These are phyloP conservation scores for Phylloporus sp. DNA, from an alignment of 768 basidiomycete genomes.

Conservation along the genomic window DNA sequence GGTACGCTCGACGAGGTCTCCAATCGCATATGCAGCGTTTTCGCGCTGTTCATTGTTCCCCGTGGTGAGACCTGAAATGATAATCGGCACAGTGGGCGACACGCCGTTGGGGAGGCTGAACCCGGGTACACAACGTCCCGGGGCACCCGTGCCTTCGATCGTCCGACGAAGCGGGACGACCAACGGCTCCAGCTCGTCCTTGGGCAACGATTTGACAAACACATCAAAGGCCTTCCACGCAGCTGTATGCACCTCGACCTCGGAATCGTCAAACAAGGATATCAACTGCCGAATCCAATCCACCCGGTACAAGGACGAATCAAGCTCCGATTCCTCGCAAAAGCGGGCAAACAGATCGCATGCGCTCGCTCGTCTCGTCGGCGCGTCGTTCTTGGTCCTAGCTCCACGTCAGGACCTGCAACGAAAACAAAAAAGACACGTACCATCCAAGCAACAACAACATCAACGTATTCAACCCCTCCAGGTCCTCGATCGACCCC, in stretches of 20 bases:
- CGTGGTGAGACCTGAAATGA: conserved; percentile 88
- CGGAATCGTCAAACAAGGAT: conserved; percentile 72
- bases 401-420: not conserved
- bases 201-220: conserved; percentile 86
- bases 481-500: conserved; percentile 73
- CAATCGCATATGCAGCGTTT: conserved; percentile 92
- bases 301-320: conserved; percentile 78
- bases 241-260: conserved; percentile 70
- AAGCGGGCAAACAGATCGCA: conserved; percentile 75
- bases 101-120: conserved; percentile 83
- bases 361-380: conserved; percentile 69
- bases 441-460: conserved; percentile 85
- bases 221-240: conserved; percentile 80
- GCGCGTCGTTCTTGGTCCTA: conserved; percentile 77
- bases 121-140: conserved; percentile 75
- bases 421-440: too few species aligned
- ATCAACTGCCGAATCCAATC: conserved; percentile 95
- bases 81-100: conserved; percentile 76
- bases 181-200: conserved; percentile 88
- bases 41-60: conserved; percentile 95
- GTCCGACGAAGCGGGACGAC: conserved; percentile 86
- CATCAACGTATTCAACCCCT: conserved; percentile 89
- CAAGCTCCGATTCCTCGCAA: conserved; percentile 78
- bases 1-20: conserved; percentile 90
- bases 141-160: conserved; percentile 79